Evolutionary conservation across 2,329 filamentous ascomycete species (phyloP), one percentile per base, ranked within the genome.

Genomic region (Botrytis hyacinthi): DNA sequence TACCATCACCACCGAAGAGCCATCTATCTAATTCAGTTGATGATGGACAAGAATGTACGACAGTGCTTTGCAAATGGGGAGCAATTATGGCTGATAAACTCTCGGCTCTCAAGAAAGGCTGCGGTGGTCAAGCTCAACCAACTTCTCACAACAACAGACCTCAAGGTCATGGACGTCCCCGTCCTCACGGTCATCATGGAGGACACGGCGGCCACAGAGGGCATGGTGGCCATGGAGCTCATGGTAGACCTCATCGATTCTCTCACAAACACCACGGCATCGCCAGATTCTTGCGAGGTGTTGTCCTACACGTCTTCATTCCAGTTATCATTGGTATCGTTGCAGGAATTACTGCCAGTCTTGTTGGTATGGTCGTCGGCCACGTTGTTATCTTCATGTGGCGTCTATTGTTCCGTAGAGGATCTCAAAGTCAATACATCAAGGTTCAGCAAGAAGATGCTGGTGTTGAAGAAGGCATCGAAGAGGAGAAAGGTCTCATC

Each of bases 301-400:
- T 92, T 68, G 84, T 87, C 75, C 84, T 89, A 54, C 88, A 91
- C 75, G 86, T 94, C 62, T 81, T 93, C 66, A 84, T 93, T 57
- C 92, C 92, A 2, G 85, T 93, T 71, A 83, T 92, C 70, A 86
- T 93, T 76, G 92, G 92, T 74, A 86, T 93, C 76, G 86, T 89
- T 37, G 90, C 90, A 62, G 92, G 92, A 79, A 86, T 93, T 72
- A 85, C 86, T 44, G 89, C 91, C 76, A 91, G 91, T 81, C 81
- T 92, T 59, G 80, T 93, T 65, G 91, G 90, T 72, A 91, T 93
- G 87, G 83, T 90, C 73, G 81, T 91, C 59, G 91, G 90, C 75
- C 89, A 88, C 69, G 78, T 91, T 71, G 84, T 90, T 71, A 86
- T 91, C 70, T 88, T 87, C 73, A 68, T 90, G 40, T 88, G 88